Evolutionary conservation across 2,329 filamentous ascomycete species (phyloP).

Genomic region (Hypoxylon sp.): DNA sequence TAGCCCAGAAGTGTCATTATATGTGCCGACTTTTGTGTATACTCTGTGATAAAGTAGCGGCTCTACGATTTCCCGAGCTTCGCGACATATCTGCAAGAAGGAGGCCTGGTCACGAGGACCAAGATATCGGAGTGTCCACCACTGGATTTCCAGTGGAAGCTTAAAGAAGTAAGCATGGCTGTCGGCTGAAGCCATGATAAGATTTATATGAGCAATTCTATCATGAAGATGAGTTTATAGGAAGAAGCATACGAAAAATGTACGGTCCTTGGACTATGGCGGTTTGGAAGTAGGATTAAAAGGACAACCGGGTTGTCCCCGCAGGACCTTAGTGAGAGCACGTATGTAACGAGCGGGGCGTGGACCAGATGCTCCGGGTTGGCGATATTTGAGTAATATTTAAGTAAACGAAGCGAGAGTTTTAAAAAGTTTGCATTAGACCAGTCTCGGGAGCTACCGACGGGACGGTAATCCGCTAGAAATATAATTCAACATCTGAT

Average conservation of each 20-base stretch:
- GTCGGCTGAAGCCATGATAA: slow-evolving; percentile 18
- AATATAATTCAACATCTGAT: slow-evolving; percentile 21
- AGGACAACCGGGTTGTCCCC: slow-evolving; percentile 32
- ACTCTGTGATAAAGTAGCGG: slow-evolving; percentile 35
- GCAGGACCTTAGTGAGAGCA: slow-evolving; percentile 30
- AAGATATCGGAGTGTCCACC: slow-evolving; percentile 39
- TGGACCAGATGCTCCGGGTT: slow-evolving; percentile 38
- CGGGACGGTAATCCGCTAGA: neutral
- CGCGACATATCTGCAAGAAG: slow-evolving; percentile 27
- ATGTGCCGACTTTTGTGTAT: slow-evolving; percentile 24
- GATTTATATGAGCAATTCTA: neutral
- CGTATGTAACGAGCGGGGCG: slow-evolving; percentile 29
- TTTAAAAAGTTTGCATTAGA: slow-evolving; percentile 4
- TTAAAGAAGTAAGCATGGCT: slow-evolving; percentile 22
- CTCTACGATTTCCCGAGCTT: slow-evolving; percentile 29
- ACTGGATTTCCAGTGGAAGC: slow-evolving; percentile 38
- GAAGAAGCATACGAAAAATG: slow-evolving; percentile 7
- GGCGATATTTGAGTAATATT: slow-evolving; percentile 28
- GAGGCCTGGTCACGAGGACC: slow-evolving; percentile 28
- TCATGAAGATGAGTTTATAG: slow-evolving; percentile 9
- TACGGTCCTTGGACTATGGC: slow-evolving; percentile 7
- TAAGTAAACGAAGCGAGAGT: slow-evolving; percentile 6
- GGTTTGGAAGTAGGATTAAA: slow-evolving; percentile 27
- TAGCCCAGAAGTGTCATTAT: slow-evolving; percentile 29
- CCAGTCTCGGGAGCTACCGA: slow-evolving; percentile 35